A percentile compares a stretch with the other conserved stretches of the same genome.
phyloP scores from a whole-genome alignment of 495 filamentous ascomycete species.

The Neurospora tetrasperma region DNA sequence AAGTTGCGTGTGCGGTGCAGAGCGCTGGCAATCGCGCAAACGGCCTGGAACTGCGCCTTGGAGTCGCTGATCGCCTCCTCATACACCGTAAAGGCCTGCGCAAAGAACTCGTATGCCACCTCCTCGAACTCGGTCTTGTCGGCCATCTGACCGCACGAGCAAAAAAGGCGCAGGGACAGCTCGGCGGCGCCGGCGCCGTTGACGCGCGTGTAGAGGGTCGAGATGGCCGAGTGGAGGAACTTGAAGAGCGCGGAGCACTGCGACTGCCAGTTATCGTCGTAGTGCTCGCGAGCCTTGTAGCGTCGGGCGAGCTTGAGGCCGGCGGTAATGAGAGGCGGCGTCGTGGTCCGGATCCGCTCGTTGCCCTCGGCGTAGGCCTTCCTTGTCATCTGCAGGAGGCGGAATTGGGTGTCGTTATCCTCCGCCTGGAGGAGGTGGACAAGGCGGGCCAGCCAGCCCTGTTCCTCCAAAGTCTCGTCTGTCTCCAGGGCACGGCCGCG shows the following conservation, averaged over 20 bases:
- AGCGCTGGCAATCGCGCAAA: slow-evolving; percentile 85
- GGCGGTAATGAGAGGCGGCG: slow-evolving; percentile 82
- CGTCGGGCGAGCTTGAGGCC: slow-evolving; percentile 82
- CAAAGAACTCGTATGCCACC: slow-evolving; percentile 95
- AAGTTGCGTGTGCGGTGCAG: slow-evolving; percentile 81
- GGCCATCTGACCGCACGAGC: slow-evolving; percentile 83
- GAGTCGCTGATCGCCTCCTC: slow-evolving; percentile 93
- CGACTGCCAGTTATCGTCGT: slow-evolving; percentile 87
- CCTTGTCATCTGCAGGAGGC: slow-evolving; percentile 79
- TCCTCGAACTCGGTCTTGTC: slow-evolving; percentile 91
- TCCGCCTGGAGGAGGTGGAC: slow-evolving; percentile 76
- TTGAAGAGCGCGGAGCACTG: slow-evolving; percentile 86
- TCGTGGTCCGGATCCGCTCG: slow-evolving; percentile 90
- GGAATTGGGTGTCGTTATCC: slow-evolving; percentile 88
- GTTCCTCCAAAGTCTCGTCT: slow-evolving; percentile 94
- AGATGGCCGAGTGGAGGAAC: slow-evolving; percentile 81
- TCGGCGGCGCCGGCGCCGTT: slow-evolving; percentile 68
- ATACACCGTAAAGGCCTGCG: slow-evolving; percentile 96
- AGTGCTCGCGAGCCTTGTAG: slow-evolving; percentile 86
- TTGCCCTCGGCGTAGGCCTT: slow-evolving; percentile 89
- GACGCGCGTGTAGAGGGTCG: slow-evolving; percentile 80
- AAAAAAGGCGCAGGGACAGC: slow-evolving; percentile 76
- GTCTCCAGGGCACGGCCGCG: slow-evolving; percentile 56
- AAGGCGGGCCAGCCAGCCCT: slow-evolving; percentile 88
- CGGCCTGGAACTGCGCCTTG: slow-evolving; percentile 92